Conservation (phyloP, 192 early-diverging fungal species). For the Linderina pennispora region DNA sequence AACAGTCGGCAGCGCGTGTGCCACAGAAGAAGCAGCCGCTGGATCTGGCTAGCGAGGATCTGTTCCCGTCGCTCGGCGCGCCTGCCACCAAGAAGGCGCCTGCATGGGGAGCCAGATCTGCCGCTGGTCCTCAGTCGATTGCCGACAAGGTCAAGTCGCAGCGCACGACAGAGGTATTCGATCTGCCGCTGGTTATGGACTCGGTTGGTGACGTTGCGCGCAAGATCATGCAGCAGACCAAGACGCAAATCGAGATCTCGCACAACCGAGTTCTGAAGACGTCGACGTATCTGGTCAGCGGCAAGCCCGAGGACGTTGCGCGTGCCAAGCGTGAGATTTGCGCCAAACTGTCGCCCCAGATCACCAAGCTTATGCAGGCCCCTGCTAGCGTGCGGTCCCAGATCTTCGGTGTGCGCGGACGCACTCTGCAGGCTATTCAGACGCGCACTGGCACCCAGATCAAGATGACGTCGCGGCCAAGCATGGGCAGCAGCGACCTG, state of each 20-base stretch:
- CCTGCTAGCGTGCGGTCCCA: conserved; percentile 76
- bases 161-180: conserved; percentile 52
- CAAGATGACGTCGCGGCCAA: conserved; percentile 50
- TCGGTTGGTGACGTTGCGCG: conserved; percentile 53
- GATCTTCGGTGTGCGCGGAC: conserved; percentile 79
- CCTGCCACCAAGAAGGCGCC: conserved; percentile 40
- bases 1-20: background rate
- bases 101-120: conserved; percentile 42
- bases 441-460: conserved; percentile 68
- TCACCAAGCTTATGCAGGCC: conserved; percentile 54
- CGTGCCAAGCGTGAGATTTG: conserved; percentile 75
- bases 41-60: conserved; percentile 40
- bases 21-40: conserved; percentile 7
- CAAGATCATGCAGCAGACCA: conserved; percentile 56
- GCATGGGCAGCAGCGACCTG: conserved; percentile 58
- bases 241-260: conserved; percentile 79
- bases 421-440: conserved; percentile 71
- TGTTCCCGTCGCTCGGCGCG: conserved; percentile 72
- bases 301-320: conserved; percentile 70
- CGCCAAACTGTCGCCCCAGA: conserved; percentile 62
- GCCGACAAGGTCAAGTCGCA: conserved; percentile 33
- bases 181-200: conserved; percentile 36
- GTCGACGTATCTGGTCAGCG: conserved; percentile 80
- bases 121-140: conserved; percentile 23
- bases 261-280: conserved; percentile 63